Evolutionary conservation across 352 stramenopile species (phyloP), one percentile per base, ranked within the genome.

Genomic region (Globisporangium acanthophoron): DNA sequence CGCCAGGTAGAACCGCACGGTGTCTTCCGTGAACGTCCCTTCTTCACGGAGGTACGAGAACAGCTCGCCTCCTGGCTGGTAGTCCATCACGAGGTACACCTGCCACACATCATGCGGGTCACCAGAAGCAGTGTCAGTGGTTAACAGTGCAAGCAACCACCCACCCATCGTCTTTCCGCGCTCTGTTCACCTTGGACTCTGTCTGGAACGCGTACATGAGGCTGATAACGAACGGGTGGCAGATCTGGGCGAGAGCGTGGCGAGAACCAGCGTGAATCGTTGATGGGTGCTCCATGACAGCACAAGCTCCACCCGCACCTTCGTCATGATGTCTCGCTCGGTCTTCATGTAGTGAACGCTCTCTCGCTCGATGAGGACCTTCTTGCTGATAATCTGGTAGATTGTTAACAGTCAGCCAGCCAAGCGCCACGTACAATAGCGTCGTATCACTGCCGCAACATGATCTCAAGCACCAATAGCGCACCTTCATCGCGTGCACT

Each of bases 281-380:
- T 39, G 9, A 39, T 11, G 24, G 24, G 24, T 27, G 24, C 24
- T 27, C 44, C 39, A 31, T 20, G 29, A 45, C 27, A 47, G n/a
- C 12, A 16, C 33, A 27, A 9, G 37, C 12, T 29, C 11, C 6
- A 4, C 9, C 6, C 29, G 9, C 43, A 89, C 78, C 75, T 85
- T 91, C 20, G 78, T 91, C 85, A 94, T 92, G 35, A 94, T 80
- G 29, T 94, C 79, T n/a, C 85, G 78, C 64, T 94, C 85, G 0
- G 78, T 84, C 45, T 78, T 78, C 74, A 94, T 90, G 71, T 92
- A 83, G 49, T 82, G 66, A 29, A 91, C 80, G 56, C 76, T 88
- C 44, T 94, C 76, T 60, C 73, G 78, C 53, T 94, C 78, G 51
- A 92, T 86, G 35, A 94, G 56, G 27, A 91, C 88, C 46, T 80